Conservation (phyloP, 176 grass and related monocot genomes). For the Aechmea fasciata region DNA sequence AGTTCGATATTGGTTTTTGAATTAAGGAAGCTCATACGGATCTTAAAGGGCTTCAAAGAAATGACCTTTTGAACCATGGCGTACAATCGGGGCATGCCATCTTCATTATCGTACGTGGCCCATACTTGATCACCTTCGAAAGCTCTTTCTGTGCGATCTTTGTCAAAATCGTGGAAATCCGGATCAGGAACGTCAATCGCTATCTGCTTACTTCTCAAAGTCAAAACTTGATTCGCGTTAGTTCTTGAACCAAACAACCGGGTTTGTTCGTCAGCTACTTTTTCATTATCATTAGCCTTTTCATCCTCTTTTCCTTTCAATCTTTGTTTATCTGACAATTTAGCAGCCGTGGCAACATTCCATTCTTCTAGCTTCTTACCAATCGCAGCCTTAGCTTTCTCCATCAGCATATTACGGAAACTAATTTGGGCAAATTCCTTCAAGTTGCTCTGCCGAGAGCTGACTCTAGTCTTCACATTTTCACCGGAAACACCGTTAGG, state of each 20-base stretch:
- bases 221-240: slow-evolving; percentile 19
- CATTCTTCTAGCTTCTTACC: slow-evolving; percentile 44
- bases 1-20: slow-evolving; percentile 73
- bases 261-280: slow-evolving; percentile 24
- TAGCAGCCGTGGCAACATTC: slow-evolving; percentile 26
- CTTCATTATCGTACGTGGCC: slow-evolving; percentile 89
- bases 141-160: slow-evolving; percentile 69
- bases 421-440: slow-evolving; percentile 58
- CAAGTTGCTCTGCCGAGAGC: slow-evolving; percentile 43
- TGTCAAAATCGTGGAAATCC: slow-evolving; percentile 94
- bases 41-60: slow-evolving; percentile 67
- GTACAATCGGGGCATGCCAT: slow-evolving; percentile 96
- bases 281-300: slow-evolving; percentile 24
- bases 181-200: slow-evolving; percentile 93
- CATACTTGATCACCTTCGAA: slow-evolving; percentile 87
- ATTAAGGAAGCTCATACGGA: slow-evolving; percentile 75
- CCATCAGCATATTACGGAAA: slow-evolving; percentile 43
- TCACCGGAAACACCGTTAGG: slow-evolving; percentile 36
- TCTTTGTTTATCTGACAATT: slow-evolving; percentile 16
- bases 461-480: slow-evolving; percentile 34
- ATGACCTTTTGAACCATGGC: slow-evolving; percentile 88
- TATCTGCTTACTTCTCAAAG: slow-evolving; percentile 28
- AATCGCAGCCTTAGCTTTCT: slow-evolving; percentile 48
- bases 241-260: slow-evolving; percentile 29
- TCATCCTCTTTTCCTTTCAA: slow-evolving; percentile 15